Conservation (phyloP, 2,329 filamentous ascomycete species). For the Mycosphaerella arachidis region DNA sequence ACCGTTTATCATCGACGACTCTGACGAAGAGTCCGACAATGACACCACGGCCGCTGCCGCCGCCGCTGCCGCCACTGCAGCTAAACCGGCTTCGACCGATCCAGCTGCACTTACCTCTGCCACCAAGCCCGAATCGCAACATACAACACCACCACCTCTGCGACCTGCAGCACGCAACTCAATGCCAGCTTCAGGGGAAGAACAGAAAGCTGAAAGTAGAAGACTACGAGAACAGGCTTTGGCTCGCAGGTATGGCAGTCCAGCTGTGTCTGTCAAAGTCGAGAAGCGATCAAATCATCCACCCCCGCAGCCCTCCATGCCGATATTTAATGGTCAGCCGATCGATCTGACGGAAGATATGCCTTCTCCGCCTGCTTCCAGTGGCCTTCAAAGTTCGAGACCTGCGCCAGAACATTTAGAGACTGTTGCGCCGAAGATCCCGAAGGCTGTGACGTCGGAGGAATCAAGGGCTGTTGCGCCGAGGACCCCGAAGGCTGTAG, state of each 20-base stretch:
- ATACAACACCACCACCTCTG: background rate
- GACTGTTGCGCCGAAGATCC: too few species aligned
- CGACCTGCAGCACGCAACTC: background rate
- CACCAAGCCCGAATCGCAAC: background rate
- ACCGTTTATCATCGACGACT: background rate
- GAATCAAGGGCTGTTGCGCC: too few species aligned
- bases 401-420: too few species aligned
- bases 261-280: background rate
- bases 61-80: background rate
- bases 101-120: too few species aligned
- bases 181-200: background rate
- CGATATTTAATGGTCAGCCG: background rate
- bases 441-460: too few species aligned
- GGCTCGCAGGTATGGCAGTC: background rate
- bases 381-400: too few species aligned
- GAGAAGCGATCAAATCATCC: background rate
- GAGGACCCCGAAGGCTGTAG: too few species aligned
- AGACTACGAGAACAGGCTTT: background rate
- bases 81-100: too few species aligned
- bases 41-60: background rate
- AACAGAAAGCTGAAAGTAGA: background rate
- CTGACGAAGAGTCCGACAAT: background rate
- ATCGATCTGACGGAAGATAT: background rate
- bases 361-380: background rate
- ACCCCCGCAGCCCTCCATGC: background rate